Percentiles rank a stretch among this genome's conserved stretches.
These are phyloP conservation scores for Basipetospora chlamydospora DNA, from an alignment of 2,329 filamentous ascomycete species.

Conservation along the genomic window DNA sequence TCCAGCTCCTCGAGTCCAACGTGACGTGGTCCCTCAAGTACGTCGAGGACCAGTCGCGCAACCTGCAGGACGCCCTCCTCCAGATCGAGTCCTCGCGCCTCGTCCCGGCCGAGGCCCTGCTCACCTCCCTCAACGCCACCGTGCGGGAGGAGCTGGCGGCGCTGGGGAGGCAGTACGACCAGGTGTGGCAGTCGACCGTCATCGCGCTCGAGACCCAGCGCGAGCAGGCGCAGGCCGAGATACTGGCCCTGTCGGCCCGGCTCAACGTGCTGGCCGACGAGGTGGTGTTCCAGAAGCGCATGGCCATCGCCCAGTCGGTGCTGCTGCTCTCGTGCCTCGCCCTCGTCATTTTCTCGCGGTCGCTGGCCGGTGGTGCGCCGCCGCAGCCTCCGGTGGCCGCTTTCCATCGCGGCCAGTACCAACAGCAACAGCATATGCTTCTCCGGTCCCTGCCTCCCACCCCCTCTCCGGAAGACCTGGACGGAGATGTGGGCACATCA, in stretches of 20 bases:
- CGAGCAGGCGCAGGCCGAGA: conserved; percentile 69
- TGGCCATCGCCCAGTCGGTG: conserved; percentile 83
- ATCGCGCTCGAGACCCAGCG: conserved; percentile 81
- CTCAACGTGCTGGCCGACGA: conserved; percentile 89
- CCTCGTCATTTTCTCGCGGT: conserved; percentile 65
- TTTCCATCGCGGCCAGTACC: no score
- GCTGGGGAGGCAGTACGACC: conserved; percentile 78
- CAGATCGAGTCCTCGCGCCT: conserved; percentile 80
- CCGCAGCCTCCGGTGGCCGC: no score
- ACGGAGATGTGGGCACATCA: no score
- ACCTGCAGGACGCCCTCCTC: conserved; percentile 73
- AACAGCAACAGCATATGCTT: no score
- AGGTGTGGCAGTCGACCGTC: conserved; percentile 91
- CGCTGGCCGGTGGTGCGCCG: no score
- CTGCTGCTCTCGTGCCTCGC: conserved; percentile 76
- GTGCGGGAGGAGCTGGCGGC: conserved; percentile 67
- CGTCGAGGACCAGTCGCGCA: conserved; percentile 88
- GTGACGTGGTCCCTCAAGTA: conserved; percentile 87
- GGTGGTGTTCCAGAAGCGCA: conserved; percentile 71
- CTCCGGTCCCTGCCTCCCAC: no score
- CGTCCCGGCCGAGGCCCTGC: conserved; percentile 65
- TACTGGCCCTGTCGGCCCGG: conserved; percentile 64
- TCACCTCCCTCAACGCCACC: conserved; percentile 74
- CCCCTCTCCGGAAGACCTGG: no score
- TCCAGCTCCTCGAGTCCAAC: conserved; percentile 83